Conservation (phyloP, 2,329 filamentous ascomycete genomes). For the Nemania sp. region DNA sequence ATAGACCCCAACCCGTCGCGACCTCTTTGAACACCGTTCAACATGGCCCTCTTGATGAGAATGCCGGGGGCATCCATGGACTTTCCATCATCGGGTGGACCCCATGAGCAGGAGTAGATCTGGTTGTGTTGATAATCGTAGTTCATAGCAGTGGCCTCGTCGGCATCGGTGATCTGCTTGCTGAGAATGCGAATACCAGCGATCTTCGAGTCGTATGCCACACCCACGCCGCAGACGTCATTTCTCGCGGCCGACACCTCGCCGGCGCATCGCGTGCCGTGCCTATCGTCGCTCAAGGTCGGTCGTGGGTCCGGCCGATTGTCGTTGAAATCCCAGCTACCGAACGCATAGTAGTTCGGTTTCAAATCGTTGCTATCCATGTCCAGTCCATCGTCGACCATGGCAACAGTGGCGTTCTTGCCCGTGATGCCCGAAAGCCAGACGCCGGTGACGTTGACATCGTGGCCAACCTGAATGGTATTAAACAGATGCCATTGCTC, state of each 20-base stretch:
- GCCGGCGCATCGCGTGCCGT: conserved; percentile 93
- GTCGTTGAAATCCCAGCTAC: conserved; percentile 97
- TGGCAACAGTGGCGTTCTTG: conserved; percentile 84
- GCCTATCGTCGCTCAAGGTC: conserved; percentile 79
- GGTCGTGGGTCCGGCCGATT: conserved; percentile 77
- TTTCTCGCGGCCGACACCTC: conserved; percentile 93
- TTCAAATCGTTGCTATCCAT: conserved; percentile 93
- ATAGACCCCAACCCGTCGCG: conserved; percentile 83
- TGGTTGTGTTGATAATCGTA: conserved; percentile 90
- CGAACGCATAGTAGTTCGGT: conserved; percentile 89
- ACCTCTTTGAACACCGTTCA: conserved; percentile 89
- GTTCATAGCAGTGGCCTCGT: conserved; percentile 91
- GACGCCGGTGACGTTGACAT: conserved; percentile 93
- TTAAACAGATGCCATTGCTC: conserved; percentile 98
- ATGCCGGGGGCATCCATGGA: conserved; percentile 94
- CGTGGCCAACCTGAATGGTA: conserved; percentile 77
- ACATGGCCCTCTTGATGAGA: conserved; percentile 86
- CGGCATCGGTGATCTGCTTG: conserved; percentile 85
- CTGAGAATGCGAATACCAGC: conserved; percentile 92
- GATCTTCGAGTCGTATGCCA: conserved; percentile 90
- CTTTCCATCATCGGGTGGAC: conserved; percentile 87
- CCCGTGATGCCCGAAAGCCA: conserved; percentile 93
- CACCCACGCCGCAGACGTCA: conserved; percentile 91
- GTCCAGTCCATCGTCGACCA: conserved; percentile 94
- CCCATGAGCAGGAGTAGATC: conserved; percentile 99